These are phyloP conservation scores for Myriosclerotinia duriaeana DNA, from an alignment of 2,329 filamentous ascomycete genomes.

Conservation along the genomic window DNA sequence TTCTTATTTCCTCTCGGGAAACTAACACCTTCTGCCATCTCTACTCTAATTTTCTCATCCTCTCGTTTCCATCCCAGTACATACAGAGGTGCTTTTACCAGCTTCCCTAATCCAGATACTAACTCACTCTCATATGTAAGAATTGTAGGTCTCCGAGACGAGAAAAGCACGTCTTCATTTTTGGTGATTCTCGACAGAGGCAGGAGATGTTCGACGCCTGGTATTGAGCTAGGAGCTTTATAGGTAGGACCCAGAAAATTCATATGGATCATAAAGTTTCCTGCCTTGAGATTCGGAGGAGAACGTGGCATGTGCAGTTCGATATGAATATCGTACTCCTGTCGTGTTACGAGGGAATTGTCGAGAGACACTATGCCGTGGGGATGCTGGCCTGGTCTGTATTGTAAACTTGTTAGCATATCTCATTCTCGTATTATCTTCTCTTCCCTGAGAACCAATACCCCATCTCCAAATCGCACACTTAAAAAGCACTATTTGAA, in stretches of 20 bases:
- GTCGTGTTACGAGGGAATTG: conserved; percentile 61
- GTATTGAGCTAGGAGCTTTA: conserved; percentile 38
- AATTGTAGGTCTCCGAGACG: conserved; percentile 71
- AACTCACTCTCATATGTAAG: conserved; percentile 74
- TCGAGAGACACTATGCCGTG: conserved; percentile 38
- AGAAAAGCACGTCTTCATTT: conserved; percentile 50
- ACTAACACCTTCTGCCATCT: conserved; percentile 70
- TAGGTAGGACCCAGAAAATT: conserved; percentile 58
- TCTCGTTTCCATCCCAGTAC: conserved; percentile 65
- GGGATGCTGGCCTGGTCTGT: conserved; percentile 43
- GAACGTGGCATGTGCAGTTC: conserved; percentile 76
- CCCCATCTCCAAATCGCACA: too few relatives aligned
- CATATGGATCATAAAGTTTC: conserved; percentile 94
- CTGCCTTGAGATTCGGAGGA: conserved; percentile 68
- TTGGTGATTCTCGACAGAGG: conserved; percentile 18
- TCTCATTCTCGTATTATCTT: background rate
- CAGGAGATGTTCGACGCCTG: conserved; percentile 30
- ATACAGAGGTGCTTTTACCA: conserved; percentile 67
- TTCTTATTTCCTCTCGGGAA: conserved; percentile 51
- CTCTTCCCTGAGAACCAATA: too few relatives aligned
- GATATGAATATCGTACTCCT: conserved; percentile 82
- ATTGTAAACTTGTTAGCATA: conserved; percentile 4
- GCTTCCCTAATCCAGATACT: conserved; percentile 59
- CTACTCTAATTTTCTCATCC: conserved; percentile 61
- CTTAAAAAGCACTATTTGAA: background rate